Conservation (phyloP, 208 protist genomes). For the Crithidia acanthocephali region DNA sequence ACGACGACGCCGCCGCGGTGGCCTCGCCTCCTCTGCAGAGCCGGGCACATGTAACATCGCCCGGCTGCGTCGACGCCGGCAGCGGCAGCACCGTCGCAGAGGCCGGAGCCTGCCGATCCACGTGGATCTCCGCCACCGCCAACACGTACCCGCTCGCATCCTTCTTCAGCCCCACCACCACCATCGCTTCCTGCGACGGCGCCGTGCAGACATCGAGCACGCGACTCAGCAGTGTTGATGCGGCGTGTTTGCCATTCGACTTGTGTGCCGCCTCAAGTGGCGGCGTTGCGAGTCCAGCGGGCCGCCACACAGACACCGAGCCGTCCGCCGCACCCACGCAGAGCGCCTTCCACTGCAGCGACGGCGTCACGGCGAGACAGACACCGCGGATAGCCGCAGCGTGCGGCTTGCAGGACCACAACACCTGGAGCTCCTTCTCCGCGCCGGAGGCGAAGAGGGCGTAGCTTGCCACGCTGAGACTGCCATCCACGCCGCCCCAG, state of each 20-base stretch:
- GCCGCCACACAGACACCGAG: slow-evolving; percentile 28
- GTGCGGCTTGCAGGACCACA: slow-evolving; percentile 31
- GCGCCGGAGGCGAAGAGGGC: slow-evolving; percentile 47
- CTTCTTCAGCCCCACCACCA: slow-evolving; percentile 10
- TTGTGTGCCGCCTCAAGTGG: background rate
- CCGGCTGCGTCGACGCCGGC: background rate
- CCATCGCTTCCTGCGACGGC: background rate
- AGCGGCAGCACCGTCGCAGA: background rate
- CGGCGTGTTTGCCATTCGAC: background rate
- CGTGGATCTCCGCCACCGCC: slow-evolving; percentile 11
- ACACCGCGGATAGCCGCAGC: slow-evolving; percentile 26
- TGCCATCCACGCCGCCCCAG: slow-evolving; percentile 62
- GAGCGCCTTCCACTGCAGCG: slow-evolving; percentile 21
- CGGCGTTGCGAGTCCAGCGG: background rate
- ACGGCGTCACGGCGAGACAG: slow-evolving; percentile 24
- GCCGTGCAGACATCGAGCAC: slow-evolving; percentile 15
- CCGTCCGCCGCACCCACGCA: slow-evolving; percentile 34
- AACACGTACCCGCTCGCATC: background rate
- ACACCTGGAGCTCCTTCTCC: slow-evolving; percentile 30
- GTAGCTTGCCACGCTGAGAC: slow-evolving; percentile 62
- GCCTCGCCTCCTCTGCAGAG: too few relatives aligned
- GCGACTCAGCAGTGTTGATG: background rate
- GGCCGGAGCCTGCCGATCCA: background rate
- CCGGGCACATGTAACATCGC: slow-evolving; percentile 26
- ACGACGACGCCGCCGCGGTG: background rate